Percentiles rank a stretch among this genome's conserved stretches.
Conservation (phyloP, 2,329 filamentous ascomycete genomes). For the Ascocoryne sarcoides region DNA sequence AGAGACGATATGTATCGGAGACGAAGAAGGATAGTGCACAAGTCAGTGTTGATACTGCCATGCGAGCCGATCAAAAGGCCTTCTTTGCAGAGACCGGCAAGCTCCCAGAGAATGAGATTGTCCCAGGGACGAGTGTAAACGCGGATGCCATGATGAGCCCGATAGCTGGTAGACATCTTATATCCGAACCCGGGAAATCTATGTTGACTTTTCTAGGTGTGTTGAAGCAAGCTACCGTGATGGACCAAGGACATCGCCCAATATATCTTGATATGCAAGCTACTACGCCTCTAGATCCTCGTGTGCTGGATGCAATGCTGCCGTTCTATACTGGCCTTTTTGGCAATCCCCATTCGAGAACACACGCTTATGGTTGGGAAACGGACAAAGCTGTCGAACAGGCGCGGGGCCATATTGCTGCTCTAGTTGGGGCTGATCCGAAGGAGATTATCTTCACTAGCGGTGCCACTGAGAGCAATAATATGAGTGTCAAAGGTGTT, state of each 20-base stretch:
- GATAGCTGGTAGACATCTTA: constrained; percentile 50
- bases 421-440: constrained; percentile 82
- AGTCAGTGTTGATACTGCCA: constrained; percentile 72
- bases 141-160: constrained; percentile 64
- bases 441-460: constrained; percentile 99
- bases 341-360: constrained; percentile 94
- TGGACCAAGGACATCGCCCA: constrained; percentile 86
- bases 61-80: constrained; percentile 77
- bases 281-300: constrained; percentile 88
- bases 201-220: constrained; percentile 44
- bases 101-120: constrained; percentile 18
- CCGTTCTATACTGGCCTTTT: constrained; percentile 90
- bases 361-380: constrained; percentile 98
- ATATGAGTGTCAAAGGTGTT: constrained; percentile 99
- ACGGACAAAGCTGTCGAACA: constrained; percentile 89
- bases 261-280: constrained; percentile 99
- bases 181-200: constrained; percentile 3
- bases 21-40: constrained; percentile 72
- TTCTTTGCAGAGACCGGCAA: constrained; percentile 50
- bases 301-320: constrained; percentile 93
- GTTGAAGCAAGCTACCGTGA: constrained; percentile 81
- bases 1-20: constrained; percentile 74
- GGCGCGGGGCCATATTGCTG: constrained; percentile 74
- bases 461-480: constrained; percentile 96
- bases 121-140: constrained; percentile 21